Percentiles rank a stretch among this genome's conserved stretches.
These are phyloP conservation scores for Triglochin maritima DNA, from an alignment of 106 monocot species.

Conservation along the genomic window DNA sequence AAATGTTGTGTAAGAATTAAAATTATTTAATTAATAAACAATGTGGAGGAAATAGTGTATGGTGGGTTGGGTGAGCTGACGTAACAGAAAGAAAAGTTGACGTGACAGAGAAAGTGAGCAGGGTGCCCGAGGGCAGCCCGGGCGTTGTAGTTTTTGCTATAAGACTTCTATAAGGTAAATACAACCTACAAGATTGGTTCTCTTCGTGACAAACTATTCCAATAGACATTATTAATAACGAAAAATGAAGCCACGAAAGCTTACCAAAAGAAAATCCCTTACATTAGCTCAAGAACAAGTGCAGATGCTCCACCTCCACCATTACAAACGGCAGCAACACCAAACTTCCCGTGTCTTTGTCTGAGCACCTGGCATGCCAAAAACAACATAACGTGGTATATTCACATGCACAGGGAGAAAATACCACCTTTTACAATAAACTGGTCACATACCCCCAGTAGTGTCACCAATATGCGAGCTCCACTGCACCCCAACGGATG, in stretches of 20 bases:
- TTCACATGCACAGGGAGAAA: neutral
- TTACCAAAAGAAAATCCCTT: conserved; percentile 18
- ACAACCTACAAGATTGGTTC: too few relatives aligned
- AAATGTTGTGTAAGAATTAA: too few relatives aligned
- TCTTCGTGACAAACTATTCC: too few relatives aligned
- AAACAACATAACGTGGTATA: neutral
- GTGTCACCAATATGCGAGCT: conserved; percentile 89
- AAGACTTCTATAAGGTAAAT: too few relatives aligned
- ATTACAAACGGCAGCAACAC: conserved; percentile 89
- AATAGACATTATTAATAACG: neutral
- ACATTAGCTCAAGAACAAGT: conserved; percentile 71
- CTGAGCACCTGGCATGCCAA: conserved; percentile 47
- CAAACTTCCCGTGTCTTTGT: conserved; percentile 58
- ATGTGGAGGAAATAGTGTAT: too few relatives aligned
- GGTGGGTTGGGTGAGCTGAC: too few relatives aligned
- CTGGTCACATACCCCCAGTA: conserved; percentile 61
- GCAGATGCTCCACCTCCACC: conserved; percentile 98
- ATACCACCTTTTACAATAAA: neutral
- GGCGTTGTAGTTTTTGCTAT: too few relatives aligned
- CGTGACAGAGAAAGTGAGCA: too few relatives aligned
- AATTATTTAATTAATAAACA: too few relatives aligned
- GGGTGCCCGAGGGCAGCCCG: too few relatives aligned
- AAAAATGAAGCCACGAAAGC: neutral
- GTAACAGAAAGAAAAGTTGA: too few relatives aligned
- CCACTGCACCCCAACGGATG: conserved; percentile 98